A percentile compares a stretch with the other conserved stretches of the same genome.
Conservation (phyloP, 139 green algal genomes). For the Coelastrella sp. region DNA sequence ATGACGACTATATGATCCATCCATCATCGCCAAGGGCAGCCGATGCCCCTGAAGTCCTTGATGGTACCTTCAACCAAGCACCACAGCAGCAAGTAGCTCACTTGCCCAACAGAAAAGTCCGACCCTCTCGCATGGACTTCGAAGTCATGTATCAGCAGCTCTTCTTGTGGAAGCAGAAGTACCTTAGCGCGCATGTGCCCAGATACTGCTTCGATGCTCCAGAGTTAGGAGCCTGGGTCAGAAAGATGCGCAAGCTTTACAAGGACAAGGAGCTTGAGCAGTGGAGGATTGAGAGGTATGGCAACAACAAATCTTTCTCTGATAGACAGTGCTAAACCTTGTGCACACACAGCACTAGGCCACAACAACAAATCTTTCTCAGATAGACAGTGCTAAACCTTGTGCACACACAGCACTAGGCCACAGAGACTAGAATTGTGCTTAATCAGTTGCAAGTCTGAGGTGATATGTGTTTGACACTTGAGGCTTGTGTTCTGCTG, state of each 20-base stretch:
- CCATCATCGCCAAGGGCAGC: not conserved
- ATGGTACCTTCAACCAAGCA: too few species aligned
- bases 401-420: too few species aligned
- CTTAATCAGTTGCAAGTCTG: not conserved
- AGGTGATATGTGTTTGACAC: not conserved
- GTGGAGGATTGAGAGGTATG: slow-evolving; percentile 54
- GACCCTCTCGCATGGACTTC: slow-evolving; percentile 40
- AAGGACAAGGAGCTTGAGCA: slow-evolving; percentile 41
- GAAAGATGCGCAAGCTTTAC: slow-evolving; percentile 43
- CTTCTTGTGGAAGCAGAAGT: slow-evolving; percentile 12
- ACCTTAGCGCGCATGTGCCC: slow-evolving; percentile 48
- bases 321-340: too few species aligned
- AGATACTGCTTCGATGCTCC: slow-evolving; percentile 57
- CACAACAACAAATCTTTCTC: too few species aligned
- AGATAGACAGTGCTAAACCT: too few species aligned
- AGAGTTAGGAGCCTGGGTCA: slow-evolving; percentile 53
- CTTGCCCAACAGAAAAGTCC: slow-evolving; percentile 11
- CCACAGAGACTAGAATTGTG: too few species aligned
- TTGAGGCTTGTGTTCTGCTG: too few species aligned
- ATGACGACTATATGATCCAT: not conserved
- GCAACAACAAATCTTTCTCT: too few species aligned
- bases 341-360: too few species aligned
- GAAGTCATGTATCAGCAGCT: slow-evolving; percentile 46
- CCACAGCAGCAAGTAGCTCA: not conserved
- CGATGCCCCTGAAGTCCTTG: too few species aligned